Base-by-base conservation (phyloP, 805 yeast genomes). In the Brettanomyces nanus region DNA sequence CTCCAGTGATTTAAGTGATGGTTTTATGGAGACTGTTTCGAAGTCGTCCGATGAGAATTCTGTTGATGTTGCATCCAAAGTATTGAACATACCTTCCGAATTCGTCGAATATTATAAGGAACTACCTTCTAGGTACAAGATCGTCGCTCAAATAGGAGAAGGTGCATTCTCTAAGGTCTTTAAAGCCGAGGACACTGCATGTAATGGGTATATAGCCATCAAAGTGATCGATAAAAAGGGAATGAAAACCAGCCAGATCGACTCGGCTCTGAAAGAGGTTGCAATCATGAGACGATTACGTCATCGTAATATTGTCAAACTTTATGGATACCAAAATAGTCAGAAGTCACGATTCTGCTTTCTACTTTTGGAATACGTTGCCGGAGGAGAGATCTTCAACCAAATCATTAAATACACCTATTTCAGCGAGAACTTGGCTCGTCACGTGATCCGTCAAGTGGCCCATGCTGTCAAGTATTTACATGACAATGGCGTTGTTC, bases 161-260 rank as follows among this genome's bases (percentile, higher is more conserved):
- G 97, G 97, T 6, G 97, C 97, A 0, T 89, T 90, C 55, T 85
- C 95, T 3, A 70, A 74, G 10, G 97, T 90, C 4, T 85, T 77
- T 63, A 77, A 73, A 53, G 95, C 94, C 0, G 53, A 64, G 13
- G 79, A 80, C 48, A 45, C 60, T 3, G 46, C 47, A 9, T 54
- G 66, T 5, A 56, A 69, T 35, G 58, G 61, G 27, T 41, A 48
- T 6, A 79, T 85, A 13, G 95, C 95, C 10, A 73, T 85, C 50
- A 85, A 85, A 52, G 73, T 84, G 41, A 83, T 86, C 32, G 69
- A 74, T 47, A 85, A 85, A 54, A 59, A 61, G 32, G 68, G 69
- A 37, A 63, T 80, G 67, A 63, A 68, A 36, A 41, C 52, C 19
- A 71, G 71, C 33, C 80, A 75, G 47, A 61, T 73, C 10, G 63